Evolutionary conservation across 2,329 filamentous ascomycete genomes (phyloP), one percentile per base, ranked within the genome.

Genomic region (Tolypocladium inflatum): DNA sequence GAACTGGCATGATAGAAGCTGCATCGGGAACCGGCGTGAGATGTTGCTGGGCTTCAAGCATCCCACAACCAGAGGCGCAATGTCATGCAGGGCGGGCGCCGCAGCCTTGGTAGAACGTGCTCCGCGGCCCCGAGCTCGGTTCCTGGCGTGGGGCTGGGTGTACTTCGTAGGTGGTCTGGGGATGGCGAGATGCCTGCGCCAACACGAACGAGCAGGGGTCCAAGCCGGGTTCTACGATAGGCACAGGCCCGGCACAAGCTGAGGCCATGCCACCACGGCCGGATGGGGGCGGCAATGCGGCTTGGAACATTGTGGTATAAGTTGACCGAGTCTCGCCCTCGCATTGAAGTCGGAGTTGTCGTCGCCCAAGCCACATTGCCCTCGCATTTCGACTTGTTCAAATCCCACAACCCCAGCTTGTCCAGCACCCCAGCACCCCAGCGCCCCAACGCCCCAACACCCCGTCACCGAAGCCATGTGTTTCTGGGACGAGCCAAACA

Each of bases 401-500:
- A 5, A 13, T 42, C 5, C 7, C 9, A 19, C 26, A 50, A 8
- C 4, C 10, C 30, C 48, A 19, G 21, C 26, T n/a, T n/a, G n/a
- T n/a, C n/a, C n/a, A n/a, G n/a, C n/a, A n/a, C n/a, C n/a, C n/a
- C n/a, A n/a, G n/a, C n/a, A n/a, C n/a, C n/a, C n/a, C n/a, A n/a
- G n/a, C n/a, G n/a, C n/a, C n/a, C n/a, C n/a, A n/a, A n/a, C n/a
- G n/a, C n/a, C 45, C 45, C 19, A 15, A 35, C 30, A 13, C 11
- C 13, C 8, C 19, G 8, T 21, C 48, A 21, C 30, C n/a, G 48
- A 30, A 35, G 50, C 19, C 33, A 82, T 83, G 80, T 83, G 80
- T 66, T 80, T 82, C 73, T 66, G 71, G 53, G 62, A 70, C 57
- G 71, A 75, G 59, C 74, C 76, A 57, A 69, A 67, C 37, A 76